Base-by-base conservation (phyloP, 352 stramenopile genomes). In the Aphanomyces astaci region DNA sequence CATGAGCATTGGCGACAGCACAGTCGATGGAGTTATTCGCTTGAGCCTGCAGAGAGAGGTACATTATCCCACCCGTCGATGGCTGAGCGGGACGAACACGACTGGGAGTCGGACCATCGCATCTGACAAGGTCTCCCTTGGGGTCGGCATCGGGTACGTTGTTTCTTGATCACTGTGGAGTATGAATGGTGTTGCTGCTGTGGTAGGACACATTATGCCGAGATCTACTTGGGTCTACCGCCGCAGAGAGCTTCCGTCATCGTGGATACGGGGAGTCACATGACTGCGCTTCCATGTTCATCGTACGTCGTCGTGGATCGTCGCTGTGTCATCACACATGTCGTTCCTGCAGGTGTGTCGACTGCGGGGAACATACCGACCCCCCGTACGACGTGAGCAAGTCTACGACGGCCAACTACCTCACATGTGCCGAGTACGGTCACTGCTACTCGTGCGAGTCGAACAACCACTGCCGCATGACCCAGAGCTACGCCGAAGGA, bases 401-500 rank as follows among this genome's bases (percentile, higher is more conserved):
- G 72, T 95, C 86, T 0, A 88, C 76, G 27, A 92, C 86, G 7
- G 82, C 80, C 19, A 81, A 80, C 56, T 94, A 87, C 63, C 17
- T 89, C 28, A 79, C 68, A 1, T 94, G 86, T 62, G 55, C 79
- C 30, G 76, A 82, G 15, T 86, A 86, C 63, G 59, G 72, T 7
- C 68, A 57, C 19, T 92, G 83, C 73, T 74, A 70, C 25, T 73
- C 74, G 31, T 94, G 86, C 62, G 66, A 79, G 27, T 30, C 51
- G 22, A 54, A 89, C 27, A 67, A 90, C 64, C 78, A 77, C 17
- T 94, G 86, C 72, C 79, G 81, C 40, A 86, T 94, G 48, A 83
- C 76, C 3, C 84, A 94, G 82, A 84, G 76, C 43, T 96, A 96
- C 70, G 89, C 84, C 24, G 88, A 96, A 77, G 87, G 88, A 36